phyloP scores from a whole-genome alignment of 108 stramenopile genomes.

The Nannochloropsis gaditana region DNA sequence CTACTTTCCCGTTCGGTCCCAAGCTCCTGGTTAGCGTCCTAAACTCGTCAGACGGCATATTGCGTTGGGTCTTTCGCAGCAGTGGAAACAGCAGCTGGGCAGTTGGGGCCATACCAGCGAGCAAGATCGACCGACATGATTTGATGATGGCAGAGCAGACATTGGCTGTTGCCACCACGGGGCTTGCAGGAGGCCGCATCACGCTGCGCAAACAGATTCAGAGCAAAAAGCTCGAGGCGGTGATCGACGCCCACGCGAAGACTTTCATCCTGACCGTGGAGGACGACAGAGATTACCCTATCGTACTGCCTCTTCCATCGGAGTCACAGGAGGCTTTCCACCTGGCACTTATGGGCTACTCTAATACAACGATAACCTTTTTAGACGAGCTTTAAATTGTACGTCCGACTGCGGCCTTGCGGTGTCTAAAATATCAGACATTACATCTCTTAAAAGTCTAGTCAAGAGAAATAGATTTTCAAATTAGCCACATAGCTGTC shows the following conservation, averaged over 20 bases:
- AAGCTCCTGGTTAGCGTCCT: constrained; percentile 6
- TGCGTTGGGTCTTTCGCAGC: constrained; percentile 14
- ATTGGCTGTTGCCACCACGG: background rate
- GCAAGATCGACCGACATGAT: constrained; percentile 6
- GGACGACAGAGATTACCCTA: background rate
- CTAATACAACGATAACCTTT: background rate
- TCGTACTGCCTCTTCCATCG: background rate
- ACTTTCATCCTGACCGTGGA: background rate
- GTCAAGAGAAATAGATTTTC: no score
- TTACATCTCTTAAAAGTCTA: no score
- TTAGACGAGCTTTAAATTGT: background rate
- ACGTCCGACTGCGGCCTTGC: no score
- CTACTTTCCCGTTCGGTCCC: constrained; percentile 12
- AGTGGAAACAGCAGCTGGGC: constrained; percentile 15
- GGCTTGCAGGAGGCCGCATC: background rate
- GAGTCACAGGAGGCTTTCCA: background rate
- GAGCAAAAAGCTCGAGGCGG: background rate
- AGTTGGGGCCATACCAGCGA: constrained; percentile 1
- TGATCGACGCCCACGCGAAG: constrained; percentile 4
- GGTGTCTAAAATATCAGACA: no score
- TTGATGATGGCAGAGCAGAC: background rate
- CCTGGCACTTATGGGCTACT: background rate
- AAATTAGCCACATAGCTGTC: no score
- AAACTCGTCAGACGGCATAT: background rate
- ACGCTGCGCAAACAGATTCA: background rate